Base-by-base conservation (phyloP, 331 rosid genomes). In the Prunus yedoensis region DNA sequence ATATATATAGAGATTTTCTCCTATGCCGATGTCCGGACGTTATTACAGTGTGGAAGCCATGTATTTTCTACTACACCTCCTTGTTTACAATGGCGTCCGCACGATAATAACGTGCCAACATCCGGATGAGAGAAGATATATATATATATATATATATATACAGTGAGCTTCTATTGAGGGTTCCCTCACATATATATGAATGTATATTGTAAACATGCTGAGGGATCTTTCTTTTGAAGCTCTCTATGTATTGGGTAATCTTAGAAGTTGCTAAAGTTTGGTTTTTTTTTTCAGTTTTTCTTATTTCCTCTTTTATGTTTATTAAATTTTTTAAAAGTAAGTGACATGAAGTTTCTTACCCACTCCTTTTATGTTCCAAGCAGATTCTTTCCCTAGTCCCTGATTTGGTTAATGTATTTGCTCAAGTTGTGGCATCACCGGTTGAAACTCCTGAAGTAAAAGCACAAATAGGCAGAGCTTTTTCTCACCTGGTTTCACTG, bases 381-480 rank as follows among this genome's bases (percentile, higher is more conserved):
- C 91, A 95, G 99, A 92, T 95, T 81, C 94, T 89, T 79, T 78
- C 99, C 63, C 86, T 81, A 66, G 93, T 91, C 79, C 99, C 99
- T 8, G 99, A 92, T 58, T 77, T 95, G 89, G 97, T 95, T 45
- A 95, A 91, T 81, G 82, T 92, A 43, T 89, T 88, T 81, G 99
- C 96, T 68, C 96, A 95, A 89, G 98, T 92, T 58, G 98, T 87
- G 72, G 88, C 90, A 35, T 95, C 97, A 10, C 99, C 98, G 8
- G 84, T 69, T 28, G 99, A 92, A 87, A 88, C 97, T 8, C 53
- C 97, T 28, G 97, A 90, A 83, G 97, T 91, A 67, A 95, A 95
- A 86, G 78, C 88, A 80, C 85, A 85, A 66, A 86, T 91, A 35
- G 99, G 98, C 82, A 87, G 91, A 89, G 86, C 96, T 50, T 95